Evolutionary conservation across 2,329 filamentous ascomycete genomes (phyloP).

Genomic region (Fusarium torulosum): DNA sequence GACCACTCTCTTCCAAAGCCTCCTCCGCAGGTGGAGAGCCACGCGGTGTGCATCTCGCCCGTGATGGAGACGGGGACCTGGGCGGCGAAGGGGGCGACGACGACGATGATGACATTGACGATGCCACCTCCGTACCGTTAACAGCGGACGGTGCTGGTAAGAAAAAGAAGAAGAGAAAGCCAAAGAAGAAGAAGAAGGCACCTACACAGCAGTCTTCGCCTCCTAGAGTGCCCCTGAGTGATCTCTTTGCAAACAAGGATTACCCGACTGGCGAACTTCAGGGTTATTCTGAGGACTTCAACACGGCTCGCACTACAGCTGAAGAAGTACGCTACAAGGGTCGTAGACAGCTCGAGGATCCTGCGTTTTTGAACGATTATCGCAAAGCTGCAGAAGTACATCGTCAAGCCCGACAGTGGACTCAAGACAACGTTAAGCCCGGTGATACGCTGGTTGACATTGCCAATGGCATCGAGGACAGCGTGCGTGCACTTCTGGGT

Average conservation of each 20-base stretch:
- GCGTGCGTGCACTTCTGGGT: conserved; percentile 78
- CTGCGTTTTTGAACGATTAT: conserved; percentile 77
- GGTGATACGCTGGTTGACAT: conserved; percentile 82
- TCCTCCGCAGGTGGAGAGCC: conserved; percentile 55
- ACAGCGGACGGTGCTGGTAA: conserved; percentile 29
- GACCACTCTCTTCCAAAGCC: conserved; percentile 34
- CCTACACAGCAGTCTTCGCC: conserved; percentile 50
- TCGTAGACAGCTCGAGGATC: conserved; percentile 48
- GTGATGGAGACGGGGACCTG: conserved; percentile 58
- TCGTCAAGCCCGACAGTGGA: conserved; percentile 84
- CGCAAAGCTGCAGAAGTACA: conserved; percentile 84
- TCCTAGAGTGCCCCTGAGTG: conserved; percentile 50
- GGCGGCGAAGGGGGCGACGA: conserved; percentile 51
- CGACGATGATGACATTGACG: conserved; percentile 48
- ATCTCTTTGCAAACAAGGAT: conserved; percentile 48
- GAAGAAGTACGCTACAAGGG: conserved; percentile 44
- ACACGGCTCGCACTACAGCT: conserved; percentile 43
- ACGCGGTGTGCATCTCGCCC: conserved; percentile 56
- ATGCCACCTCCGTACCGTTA: conserved; percentile 41
- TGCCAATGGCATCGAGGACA: conserved; percentile 83
- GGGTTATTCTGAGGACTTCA: conserved; percentile 40
- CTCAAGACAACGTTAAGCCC: conserved; percentile 81
- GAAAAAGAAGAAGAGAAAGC: conserved; percentile 48
- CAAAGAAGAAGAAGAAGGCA: conserved; percentile 48
- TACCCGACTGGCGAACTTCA: conserved; percentile 50